Percentiles rank a stretch among this genome's conserved stretches.
These are phyloP conservation scores for Wickerhamomyces alni DNA, from an alignment of 805 yeast genomes.

Conservation along the genomic window DNA sequence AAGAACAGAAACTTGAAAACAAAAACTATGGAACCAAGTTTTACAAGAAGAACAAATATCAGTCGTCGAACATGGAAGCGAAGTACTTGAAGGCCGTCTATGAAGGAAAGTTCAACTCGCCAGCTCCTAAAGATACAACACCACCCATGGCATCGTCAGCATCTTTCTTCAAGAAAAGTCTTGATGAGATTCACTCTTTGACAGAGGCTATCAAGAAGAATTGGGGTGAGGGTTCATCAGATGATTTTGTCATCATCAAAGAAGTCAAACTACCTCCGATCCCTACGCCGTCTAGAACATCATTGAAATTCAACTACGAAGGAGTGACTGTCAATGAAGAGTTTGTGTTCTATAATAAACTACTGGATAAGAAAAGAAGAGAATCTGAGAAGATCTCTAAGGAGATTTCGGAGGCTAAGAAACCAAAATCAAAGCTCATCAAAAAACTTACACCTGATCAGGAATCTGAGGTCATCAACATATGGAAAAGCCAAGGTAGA, in stretches of 20 bases:
- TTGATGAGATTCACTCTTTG: slow-evolving; percentile 2
- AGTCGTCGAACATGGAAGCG: slow-evolving; percentile 15
- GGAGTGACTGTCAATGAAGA: slow-evolving; percentile 27
- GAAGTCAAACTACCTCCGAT: slow-evolving; percentile 16
- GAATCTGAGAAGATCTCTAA: slow-evolving; percentile 29
- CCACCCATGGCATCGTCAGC: slow-evolving; percentile 22
- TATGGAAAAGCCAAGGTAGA: slow-evolving; percentile 21
- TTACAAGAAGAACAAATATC: slow-evolving; percentile 15
- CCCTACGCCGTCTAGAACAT: slow-evolving; percentile 11
- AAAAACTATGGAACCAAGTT: slow-evolving; percentile 34
- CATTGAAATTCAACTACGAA: slow-evolving; percentile 23
- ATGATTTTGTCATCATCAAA: slow-evolving; percentile 16
- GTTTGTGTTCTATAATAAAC: slow-evolving; percentile 37
- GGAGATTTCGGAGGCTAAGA: slow-evolving; percentile 26
- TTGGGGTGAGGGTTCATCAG: slow-evolving; percentile 1
- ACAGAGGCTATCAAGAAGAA: slow-evolving; percentile 3
- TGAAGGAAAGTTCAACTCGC: slow-evolving; percentile 30
- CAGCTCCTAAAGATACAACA: slow-evolving; percentile 16
- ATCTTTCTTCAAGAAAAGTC: slow-evolving; percentile 1
- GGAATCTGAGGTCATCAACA: slow-evolving; percentile 18
- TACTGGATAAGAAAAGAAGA: slow-evolving; percentile 36
- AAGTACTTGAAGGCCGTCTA: slow-evolving; percentile 27
- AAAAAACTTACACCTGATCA: slow-evolving; percentile 21
- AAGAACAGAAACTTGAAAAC: background rate
- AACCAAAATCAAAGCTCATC: slow-evolving; percentile 19